Base-by-base conservation (phyloP, 2,329 filamentous ascomycete genomes). In the Penicillium brasilianum region DNA sequence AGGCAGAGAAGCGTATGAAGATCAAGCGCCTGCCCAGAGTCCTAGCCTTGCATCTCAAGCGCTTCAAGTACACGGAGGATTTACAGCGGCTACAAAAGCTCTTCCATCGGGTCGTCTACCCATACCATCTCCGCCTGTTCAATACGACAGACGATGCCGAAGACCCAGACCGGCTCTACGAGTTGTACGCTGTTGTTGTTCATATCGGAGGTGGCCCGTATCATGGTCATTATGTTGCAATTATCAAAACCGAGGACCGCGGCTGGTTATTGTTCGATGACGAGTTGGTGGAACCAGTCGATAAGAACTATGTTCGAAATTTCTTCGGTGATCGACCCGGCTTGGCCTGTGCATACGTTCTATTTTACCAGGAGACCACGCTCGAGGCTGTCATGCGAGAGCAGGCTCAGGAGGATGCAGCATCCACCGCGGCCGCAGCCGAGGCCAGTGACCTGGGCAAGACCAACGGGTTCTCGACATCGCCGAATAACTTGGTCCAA, bases 1-100 rank as follows among this genome's bases (percentile, higher is more conserved):
- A 99, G 79, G 95, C 95, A 0, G 95, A 99, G 77, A 99, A 98
- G 82, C 87, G 95, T 66, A 99, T 99, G 95, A 99, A 98, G 82
- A 94, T 99, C 69, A 98, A 99, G 81, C 87, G 91, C 56, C 80
- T 98, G 72, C 95, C 95, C 4, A 93, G 92, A 72, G 92, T 99
- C 61, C 80, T 99, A 65, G 93, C 95, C 4, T 81, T 99, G 60
- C 95, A 99, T 74, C 80, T 99, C 64, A 99, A 99, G 80, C 88
- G 95, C 59, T 99, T 99, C 83, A 98, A 98, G 80, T 99, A 97
- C 74, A 97, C 94, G 2, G 95, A 98, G 74, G 94, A 98, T 76
- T 87, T 96, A 72, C 95, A 93, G 67, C 87, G 93, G 57, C 81
- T 99, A 64, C 93, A 98, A 76, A 99, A 99, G 78, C 85, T 99